A percentile compares a stretch with the other conserved stretches of the same genome.
These are phyloP conservation scores for Echites panduratus DNA, from an alignment of 257 asterid species.

Conservation along the genomic window DNA sequence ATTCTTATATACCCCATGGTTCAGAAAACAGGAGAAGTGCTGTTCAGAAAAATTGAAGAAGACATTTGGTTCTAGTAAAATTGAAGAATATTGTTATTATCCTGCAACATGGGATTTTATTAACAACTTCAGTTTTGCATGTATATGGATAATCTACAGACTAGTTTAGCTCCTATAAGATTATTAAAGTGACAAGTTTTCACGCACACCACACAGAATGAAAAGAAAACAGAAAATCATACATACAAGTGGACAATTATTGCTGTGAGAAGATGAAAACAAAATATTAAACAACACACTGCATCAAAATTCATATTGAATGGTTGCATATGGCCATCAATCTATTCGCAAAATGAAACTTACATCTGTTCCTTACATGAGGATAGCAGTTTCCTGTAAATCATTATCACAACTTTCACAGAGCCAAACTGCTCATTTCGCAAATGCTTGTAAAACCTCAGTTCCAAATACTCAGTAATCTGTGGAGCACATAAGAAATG, in stretches of 20 bases:
- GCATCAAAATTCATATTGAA: neutral
- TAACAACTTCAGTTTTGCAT: too few relatives aligned
- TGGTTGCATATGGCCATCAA: neutral
- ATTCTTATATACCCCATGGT: neutral
- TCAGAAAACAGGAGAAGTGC: neutral
- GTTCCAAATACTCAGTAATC: conserved; percentile 48
- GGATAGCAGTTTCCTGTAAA: conserved; percentile 41
- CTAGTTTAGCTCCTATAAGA: neutral
- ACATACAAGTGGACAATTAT: neutral
- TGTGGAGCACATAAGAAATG: conserved; percentile 14
- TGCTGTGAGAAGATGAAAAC: neutral
- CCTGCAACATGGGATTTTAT: too few relatives aligned
- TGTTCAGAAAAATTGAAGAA: neutral
- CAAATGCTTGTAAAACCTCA: conserved; percentile 42
- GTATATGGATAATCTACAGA: neutral
- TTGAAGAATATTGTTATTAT: too few relatives aligned
- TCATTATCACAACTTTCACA: conserved; percentile 34
- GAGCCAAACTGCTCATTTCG: conserved; percentile 41
- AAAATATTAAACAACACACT: neutral
- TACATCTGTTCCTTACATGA: conserved; percentile 58
- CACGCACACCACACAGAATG: neutral
- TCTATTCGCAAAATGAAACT: conserved; percentile 21
- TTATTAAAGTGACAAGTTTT: neutral
- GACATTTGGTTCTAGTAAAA: neutral
- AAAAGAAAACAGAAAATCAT: neutral